A percentile compares a stretch with the other conserved stretches of the same genome.
Evolutionary conservation across 305 asterid species (phyloP).

Genomic region (Fraxinus nigra): DNA sequence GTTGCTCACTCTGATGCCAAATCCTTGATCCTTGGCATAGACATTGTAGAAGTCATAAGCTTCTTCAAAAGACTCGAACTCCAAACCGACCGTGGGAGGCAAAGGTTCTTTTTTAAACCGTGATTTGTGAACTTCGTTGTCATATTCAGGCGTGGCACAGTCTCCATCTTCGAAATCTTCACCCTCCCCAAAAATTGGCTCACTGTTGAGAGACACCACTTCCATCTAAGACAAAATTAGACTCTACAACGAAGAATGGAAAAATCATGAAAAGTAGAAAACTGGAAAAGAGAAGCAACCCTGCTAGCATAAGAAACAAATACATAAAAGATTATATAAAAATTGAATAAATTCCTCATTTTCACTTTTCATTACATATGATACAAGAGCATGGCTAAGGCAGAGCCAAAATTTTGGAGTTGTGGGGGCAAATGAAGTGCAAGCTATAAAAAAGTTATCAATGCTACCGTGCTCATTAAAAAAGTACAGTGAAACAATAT

Average conservation of each 20-base stretch:
- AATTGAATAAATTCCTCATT: neutral
- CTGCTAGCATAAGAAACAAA: neutral
- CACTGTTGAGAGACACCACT: constrained; percentile 50
- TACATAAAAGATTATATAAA: neutral
- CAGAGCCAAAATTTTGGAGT: neutral
- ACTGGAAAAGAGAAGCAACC: neutral
- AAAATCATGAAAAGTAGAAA: neutral
- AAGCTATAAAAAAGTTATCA: neutral
- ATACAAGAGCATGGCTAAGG: neutral
- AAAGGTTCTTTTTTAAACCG: constrained; percentile 30
- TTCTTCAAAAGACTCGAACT: constrained; percentile 57
- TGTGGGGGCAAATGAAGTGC: neutral
- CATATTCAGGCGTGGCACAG: constrained; percentile 30
- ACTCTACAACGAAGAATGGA: neutral
- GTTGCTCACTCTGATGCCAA: constrained; percentile 61
- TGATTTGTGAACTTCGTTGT: constrained; percentile 24
- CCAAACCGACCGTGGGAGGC: constrained; percentile 51
- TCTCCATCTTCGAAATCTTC: constrained; percentile 46
- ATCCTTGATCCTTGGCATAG: constrained; percentile 61
- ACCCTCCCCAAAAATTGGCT: constrained; percentile 43
- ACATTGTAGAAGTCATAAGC: constrained; percentile 57
- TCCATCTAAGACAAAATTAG: constrained; percentile 44
- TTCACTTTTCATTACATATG: neutral
- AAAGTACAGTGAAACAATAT: neutral
- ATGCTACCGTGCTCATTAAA: neutral